Evolutionary conservation across 768 basidiomycete genomes (phyloP).

Genomic region (Leccinellum rugosiceps): DNA sequence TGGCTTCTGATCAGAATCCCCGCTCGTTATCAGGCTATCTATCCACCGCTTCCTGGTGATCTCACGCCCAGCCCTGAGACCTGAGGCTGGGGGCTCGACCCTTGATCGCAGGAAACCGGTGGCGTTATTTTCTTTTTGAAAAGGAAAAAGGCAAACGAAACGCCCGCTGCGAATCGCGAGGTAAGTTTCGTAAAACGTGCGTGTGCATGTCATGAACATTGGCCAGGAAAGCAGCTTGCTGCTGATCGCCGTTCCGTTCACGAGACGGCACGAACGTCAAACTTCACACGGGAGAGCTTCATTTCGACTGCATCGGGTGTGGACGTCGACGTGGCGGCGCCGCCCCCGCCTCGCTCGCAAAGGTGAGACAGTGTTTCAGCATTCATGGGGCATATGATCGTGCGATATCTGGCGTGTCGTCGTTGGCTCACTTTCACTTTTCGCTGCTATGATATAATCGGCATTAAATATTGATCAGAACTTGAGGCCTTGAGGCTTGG

Average conservation of each 20-base stretch:
- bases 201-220: not conserved
- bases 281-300: not conserved
- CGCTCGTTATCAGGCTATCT: not conserved
- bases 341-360: not conserved
- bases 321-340: not conserved
- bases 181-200: not conserved
- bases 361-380: not conserved
- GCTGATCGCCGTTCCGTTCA: not conserved
- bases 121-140: not conserved
- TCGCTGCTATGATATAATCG: too few relatives aligned
- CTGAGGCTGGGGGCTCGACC: not conserved
- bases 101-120: constrained; percentile 6
- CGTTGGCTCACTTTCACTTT: not conserved
- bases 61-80: not conserved
- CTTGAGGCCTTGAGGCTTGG: too few relatives aligned
- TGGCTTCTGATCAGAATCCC: not conserved
- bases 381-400: not conserved
- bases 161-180: not conserved
- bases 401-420: not conserved
- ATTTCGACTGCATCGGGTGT: not conserved
- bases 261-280: not conserved
- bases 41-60: not conserved
- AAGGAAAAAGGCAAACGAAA: not conserved
- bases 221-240: too few relatives aligned
- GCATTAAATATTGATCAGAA: not conserved